phyloP scores from a whole-genome alignment of 2,329 filamentous ascomycete genomes.

The Geosmithia flava region DNA sequence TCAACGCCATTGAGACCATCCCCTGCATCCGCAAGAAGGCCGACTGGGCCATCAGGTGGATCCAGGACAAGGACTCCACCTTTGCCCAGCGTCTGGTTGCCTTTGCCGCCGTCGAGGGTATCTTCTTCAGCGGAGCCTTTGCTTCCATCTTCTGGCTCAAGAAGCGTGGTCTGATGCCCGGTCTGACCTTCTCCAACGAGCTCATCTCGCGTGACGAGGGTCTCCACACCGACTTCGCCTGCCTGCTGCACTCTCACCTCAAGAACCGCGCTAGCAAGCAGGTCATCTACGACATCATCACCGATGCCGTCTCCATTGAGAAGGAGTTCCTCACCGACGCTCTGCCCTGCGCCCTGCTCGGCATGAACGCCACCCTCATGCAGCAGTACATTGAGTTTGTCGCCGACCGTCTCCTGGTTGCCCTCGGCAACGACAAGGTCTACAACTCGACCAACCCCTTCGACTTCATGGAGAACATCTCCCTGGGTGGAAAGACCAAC shows the following conservation, averaged over 20 bases:
- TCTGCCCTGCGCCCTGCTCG: slow-evolving; percentile 81
- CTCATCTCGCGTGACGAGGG: slow-evolving; percentile 99
- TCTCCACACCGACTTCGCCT: slow-evolving; percentile 98
- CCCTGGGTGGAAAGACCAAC: slow-evolving; percentile 97
- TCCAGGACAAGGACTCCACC: slow-evolving; percentile 82
- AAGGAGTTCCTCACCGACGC: slow-evolving; percentile 97
- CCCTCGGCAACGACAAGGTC: slow-evolving; percentile 87
- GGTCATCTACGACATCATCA: slow-evolving; percentile 77
- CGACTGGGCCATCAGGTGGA: slow-evolving; percentile 95
- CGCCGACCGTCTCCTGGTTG: slow-evolving; percentile 83
- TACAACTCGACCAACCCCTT: slow-evolving; percentile 94
- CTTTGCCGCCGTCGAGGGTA: slow-evolving; percentile 95
- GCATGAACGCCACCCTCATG: slow-evolving; percentile 97
- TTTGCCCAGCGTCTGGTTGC: slow-evolving; percentile 93
- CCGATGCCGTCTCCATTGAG: slow-evolving; percentile 87
- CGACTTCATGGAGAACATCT: slow-evolving; percentile 99
- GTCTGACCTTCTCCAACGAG: slow-evolving; percentile 98
- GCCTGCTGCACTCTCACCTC: slow-evolving; percentile 92
- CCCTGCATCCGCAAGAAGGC: slow-evolving; percentile 98
- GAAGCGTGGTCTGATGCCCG: slow-evolving; percentile 99
- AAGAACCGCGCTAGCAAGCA: slow-evolving; percentile 80
- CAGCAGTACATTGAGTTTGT: slow-evolving; percentile 99
- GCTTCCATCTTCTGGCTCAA: slow-evolving; percentile 99
- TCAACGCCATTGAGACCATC: slow-evolving; percentile 98
- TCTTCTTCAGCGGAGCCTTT: slow-evolving; percentile 99